phyloP scores from a whole-genome alignment of 1,139 yeast genomes.

The Debaryomyces nepalensis region DNA sequence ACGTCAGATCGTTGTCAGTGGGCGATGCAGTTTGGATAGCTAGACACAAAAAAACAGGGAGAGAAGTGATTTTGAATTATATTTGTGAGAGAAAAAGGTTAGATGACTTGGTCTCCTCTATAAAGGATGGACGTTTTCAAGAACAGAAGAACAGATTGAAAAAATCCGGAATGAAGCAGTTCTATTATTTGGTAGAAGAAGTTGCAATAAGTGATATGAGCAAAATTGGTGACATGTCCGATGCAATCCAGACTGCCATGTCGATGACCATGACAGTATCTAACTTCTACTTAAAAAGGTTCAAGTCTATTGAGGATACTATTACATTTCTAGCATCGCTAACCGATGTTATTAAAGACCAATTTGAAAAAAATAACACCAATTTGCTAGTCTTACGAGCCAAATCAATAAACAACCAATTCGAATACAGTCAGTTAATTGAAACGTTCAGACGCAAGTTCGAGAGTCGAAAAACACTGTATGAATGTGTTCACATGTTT shows the following conservation, averaged over 20 bases:
- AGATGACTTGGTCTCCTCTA: constrained; percentile 83
- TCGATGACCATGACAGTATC: constrained; percentile 71
- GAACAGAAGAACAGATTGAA: constrained; percentile 84
- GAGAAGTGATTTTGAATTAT: constrained; percentile 73
- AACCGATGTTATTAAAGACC: constrained; percentile 53
- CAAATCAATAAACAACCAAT: constrained; percentile 52
- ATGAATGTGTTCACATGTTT: constrained; percentile 66
- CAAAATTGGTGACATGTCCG: constrained; percentile 51
- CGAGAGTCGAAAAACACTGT: constrained; percentile 27
- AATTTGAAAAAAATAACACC: constrained; percentile 34
- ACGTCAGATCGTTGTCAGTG: constrained; percentile 64
- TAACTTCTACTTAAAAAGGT: constrained; percentile 68
- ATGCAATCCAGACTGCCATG: constrained; percentile 77
- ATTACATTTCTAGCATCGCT: constrained; percentile 62
- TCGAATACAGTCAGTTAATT: constrained; percentile 51
- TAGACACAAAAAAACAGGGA: constrained; percentile 56
- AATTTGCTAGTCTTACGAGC: constrained; percentile 56
- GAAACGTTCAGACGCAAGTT: constrained; percentile 50
- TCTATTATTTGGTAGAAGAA: constrained; percentile 86
- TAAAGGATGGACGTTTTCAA: constrained; percentile 81
- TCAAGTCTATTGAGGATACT: constrained; percentile 77
- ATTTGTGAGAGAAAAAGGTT: constrained; percentile 87
- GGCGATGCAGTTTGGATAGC: constrained; percentile 96
- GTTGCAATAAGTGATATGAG: constrained; percentile 47
- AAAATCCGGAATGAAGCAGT: constrained; percentile 67